These are phyloP conservation scores for Martiniozyma asiatica DNA, from an alignment of 1,139 yeast species.

Conservation along the genomic window DNA sequence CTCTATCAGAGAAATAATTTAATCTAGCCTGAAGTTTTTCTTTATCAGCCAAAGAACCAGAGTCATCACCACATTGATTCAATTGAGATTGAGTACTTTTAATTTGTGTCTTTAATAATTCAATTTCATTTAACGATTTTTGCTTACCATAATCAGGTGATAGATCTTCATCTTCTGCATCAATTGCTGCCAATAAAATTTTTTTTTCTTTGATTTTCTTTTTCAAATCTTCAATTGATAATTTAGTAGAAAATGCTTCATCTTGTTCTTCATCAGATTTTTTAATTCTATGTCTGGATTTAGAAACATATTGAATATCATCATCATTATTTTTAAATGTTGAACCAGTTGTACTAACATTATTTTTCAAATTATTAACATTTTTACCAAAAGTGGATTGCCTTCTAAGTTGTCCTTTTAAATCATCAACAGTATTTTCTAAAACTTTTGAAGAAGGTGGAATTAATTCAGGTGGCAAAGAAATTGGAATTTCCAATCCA, in stretches of 20 bases:
- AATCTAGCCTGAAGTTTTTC: slow-evolving; percentile 37
- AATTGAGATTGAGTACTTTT: slow-evolving; percentile 34
- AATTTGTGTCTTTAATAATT: slow-evolving; percentile 50
- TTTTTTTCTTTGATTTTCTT: slow-evolving; percentile 59
- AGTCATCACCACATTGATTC: slow-evolving; percentile 20
- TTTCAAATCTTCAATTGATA: slow-evolving; percentile 39
- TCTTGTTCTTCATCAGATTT: slow-evolving; percentile 6
- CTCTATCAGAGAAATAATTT: slow-evolving; percentile 47
- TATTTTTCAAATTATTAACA: neutral
- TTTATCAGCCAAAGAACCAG: slow-evolving; percentile 24
- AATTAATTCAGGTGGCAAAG: slow-evolving; percentile 59
- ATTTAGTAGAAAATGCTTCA: slow-evolving; percentile 13
- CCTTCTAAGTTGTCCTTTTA: slow-evolving; percentile 33
- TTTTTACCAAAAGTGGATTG: slow-evolving; percentile 14
- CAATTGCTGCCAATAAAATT: slow-evolving; percentile 59
- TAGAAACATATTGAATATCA: slow-evolving; percentile 52
- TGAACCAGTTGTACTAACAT: slow-evolving; percentile 25
- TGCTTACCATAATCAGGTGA: slow-evolving; percentile 16
- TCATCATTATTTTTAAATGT: slow-evolving; percentile 62
- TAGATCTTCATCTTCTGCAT: slow-evolving; percentile 47
- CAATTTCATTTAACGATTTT: slow-evolving; percentile 38
- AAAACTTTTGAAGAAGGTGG: slow-evolving; percentile 69
- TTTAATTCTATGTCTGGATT: slow-evolving; percentile 44
- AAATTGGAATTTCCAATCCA: slow-evolving; percentile 61
- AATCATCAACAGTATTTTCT: slow-evolving; percentile 35